These are phyloP conservation scores for Hura crepitans DNA, from an alignment of 441 rosid genomes.

Conservation along the genomic window DNA sequence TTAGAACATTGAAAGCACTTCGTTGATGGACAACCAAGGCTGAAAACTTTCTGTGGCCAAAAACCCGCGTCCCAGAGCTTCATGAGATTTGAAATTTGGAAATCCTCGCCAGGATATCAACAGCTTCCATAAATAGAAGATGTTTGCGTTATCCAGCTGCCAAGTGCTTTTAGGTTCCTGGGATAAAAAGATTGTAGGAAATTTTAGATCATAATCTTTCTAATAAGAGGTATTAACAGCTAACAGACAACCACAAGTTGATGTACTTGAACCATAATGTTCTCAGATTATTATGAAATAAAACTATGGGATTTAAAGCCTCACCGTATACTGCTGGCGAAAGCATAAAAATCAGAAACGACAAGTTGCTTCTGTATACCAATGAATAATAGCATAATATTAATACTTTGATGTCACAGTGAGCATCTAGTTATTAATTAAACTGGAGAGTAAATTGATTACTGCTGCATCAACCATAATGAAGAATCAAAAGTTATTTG, in stretches of 20 bases:
- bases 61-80: neutral
- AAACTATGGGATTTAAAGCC: neutral
- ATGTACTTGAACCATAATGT: neutral
- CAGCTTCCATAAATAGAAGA: neutral
- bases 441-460: neutral
- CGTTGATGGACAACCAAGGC: neutral
- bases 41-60: neutral
- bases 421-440: neutral
- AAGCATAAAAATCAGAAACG: neutral
- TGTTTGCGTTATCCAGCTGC: conserved; percentile 2
- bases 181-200: neutral
- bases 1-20: neutral
- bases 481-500: neutral
- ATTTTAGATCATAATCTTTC: neutral
- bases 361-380: neutral
- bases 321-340: neutral
- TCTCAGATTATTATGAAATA: neutral
- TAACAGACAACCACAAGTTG: neutral
- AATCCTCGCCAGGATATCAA: neutral
- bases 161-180: conserved; percentile 19
- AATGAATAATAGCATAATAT: neutral
- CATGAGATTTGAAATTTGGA: neutral
- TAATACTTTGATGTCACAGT: no score
- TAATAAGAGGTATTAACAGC: neutral
- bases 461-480: neutral